Conservation (phyloP, 2,329 filamentous ascomycete genomes). For the Cryphonectria parasitica region DNA sequence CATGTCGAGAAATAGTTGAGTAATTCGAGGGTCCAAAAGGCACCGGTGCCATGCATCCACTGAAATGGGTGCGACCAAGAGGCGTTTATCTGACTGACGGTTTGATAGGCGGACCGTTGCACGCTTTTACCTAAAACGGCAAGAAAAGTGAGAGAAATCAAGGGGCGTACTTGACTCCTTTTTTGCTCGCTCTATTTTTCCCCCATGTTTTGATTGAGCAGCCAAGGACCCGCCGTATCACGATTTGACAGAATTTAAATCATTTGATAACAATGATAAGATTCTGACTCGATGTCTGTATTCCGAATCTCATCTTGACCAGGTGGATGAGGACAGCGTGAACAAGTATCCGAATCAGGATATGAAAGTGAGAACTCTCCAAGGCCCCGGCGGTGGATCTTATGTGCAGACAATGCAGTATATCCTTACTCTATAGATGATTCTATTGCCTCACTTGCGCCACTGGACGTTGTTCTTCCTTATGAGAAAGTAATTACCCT, state of each 20-base stretch:
- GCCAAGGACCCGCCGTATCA: background rate
- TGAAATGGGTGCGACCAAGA: background rate
- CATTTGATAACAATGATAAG: background rate
- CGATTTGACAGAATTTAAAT: background rate
- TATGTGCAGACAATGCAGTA: background rate
- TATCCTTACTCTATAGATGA: background rate
- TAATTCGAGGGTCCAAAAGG: background rate
- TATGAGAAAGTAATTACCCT: background rate
- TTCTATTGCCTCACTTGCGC: background rate
- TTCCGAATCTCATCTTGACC: background rate
- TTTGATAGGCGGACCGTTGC: background rate
- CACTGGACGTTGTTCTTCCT: background rate
- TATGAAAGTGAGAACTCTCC: slow-evolving; percentile 26
- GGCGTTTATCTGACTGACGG: background rate
- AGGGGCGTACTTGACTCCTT: background rate
- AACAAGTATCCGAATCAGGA: slow-evolving; percentile 13
- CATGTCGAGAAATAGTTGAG: background rate
- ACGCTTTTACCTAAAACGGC: slow-evolving; percentile 21
- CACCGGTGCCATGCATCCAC: background rate
- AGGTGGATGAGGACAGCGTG: background rate
- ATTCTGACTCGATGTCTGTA: background rate
- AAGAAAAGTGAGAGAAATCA: slow-evolving; percentile 24
- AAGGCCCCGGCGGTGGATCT: background rate
- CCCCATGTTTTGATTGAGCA: too few species aligned
- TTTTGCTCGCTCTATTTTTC: too few species aligned